Evolutionary conservation across 1,284 basidiomycete genomes (phyloP), one percentile per base, ranked within the genome.

Genomic region (Moesziomyces parantarcticus): DNA sequence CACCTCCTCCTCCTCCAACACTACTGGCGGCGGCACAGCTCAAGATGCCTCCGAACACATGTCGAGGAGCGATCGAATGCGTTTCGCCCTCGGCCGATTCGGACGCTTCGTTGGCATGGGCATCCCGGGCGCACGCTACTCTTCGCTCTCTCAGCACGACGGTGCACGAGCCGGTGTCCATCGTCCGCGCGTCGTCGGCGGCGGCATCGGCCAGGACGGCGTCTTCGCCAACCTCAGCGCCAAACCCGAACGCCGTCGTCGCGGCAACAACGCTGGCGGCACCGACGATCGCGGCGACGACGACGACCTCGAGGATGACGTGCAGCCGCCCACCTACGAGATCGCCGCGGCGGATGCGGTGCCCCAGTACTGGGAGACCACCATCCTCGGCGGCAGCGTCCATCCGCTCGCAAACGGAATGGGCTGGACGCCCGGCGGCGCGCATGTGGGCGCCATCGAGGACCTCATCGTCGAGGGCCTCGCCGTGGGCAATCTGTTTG

Each of bases 281-380:
- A 41, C 65, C 14, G 83, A 87, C 26, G 83, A 87, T 20, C 84
- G 88, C 87, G 85, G 92, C 25, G 85, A 90, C 8, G 89, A 90
- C 50, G 89, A 86, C 88, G 84, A 83, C 84, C 22, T 92, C 91
- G 55, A 62, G 45, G 70, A 68, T 34, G 76, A 68, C 16, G 89
- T 90, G 5, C 58, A 76, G 50, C 58, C 69, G 7, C 79, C 95
- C 89, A 90, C 94, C 0, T 99, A 99, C 83, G 88, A 90, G 42
- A 88, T 90, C 22, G 96, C 96, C 1, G 91, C 95, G 62, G 89
- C 91, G 10, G 96, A 99, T 82, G 89, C 93, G 0, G 94, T 93
- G 0, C 97, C 96, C 0, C 89, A 94, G 0, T 99, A 99, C 85
- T 98, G 94, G 92, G 96, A 99, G 84, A 97, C 93, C 2, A 95